A percentile compares a stretch with the other conserved stretches of the same genome.
phyloP scores from a whole-genome alignment of 768 basidiomycete species.

The Suillus decipiens region DNA sequence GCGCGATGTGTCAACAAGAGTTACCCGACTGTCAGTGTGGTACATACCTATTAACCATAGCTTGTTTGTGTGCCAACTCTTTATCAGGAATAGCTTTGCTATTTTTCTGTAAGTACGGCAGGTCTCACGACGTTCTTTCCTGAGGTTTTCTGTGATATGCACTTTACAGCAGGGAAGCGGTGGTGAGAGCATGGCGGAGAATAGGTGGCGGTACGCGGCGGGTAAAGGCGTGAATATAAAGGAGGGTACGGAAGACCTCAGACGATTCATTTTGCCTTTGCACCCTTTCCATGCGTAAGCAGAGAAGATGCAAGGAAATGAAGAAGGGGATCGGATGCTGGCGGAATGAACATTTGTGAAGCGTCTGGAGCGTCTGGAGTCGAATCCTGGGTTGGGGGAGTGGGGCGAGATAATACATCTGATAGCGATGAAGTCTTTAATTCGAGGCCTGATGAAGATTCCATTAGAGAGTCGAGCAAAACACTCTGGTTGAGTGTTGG shows the following conservation, averaged over 20 bases:
- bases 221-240: constrained; percentile 73
- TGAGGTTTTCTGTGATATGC: constrained; percentile 56
- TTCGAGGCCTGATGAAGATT: constrained; percentile 22
- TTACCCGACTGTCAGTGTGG: background rate
- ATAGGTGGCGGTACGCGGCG: constrained; percentile 79
- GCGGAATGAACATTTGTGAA: constrained; percentile 57
- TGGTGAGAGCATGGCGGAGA: constrained; percentile 67
- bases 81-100: constrained; percentile 63
- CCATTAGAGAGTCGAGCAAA: constrained; percentile 26
- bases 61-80: constrained; percentile 61
- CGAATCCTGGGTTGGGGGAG: background rate
- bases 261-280: constrained; percentile 55
- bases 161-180: constrained; percentile 69
- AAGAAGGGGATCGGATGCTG: constrained; percentile 74
- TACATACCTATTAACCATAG: constrained; percentile 77
- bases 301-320: constrained; percentile 63
- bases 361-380: too few species aligned
- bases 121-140: constrained; percentile 71
- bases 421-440: constrained; percentile 8
- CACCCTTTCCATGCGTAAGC: constrained; percentile 64
- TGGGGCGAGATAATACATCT: background rate
- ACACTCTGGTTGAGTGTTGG: constrained; percentile 24
- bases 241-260: constrained; percentile 66
- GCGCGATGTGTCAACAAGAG: constrained; percentile 6
- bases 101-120: constrained; percentile 70